Evolutionary conservation across 2,329 filamentous ascomycete genomes (phyloP).

Genomic region (Passalora sequoiae): DNA sequence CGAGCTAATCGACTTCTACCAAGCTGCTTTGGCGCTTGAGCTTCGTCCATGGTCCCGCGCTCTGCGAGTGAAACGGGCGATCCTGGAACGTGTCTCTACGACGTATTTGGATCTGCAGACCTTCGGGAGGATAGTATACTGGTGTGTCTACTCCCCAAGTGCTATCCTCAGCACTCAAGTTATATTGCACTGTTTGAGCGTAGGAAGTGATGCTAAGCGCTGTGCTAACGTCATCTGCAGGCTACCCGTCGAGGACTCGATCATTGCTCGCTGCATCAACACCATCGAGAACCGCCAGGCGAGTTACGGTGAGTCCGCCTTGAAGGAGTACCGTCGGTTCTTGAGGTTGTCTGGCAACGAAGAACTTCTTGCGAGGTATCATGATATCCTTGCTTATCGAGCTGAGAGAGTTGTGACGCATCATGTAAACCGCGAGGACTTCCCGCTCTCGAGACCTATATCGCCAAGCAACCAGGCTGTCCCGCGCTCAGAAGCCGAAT

Average conservation of each 20-base stretch:
- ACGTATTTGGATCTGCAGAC: constrained; percentile 3
- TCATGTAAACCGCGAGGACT: too few relatives aligned
- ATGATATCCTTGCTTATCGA: neutral
- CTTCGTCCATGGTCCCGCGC: constrained; percentile 14
- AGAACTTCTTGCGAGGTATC: neutral
- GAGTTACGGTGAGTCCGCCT: neutral
- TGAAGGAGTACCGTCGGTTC: constrained; percentile 4
- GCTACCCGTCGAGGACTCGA: constrained; percentile 12
- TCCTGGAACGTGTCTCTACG: constrained; percentile 11
- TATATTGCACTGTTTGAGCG: too few relatives aligned
- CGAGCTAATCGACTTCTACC: constrained; percentile 19
- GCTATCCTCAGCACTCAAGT: too few relatives aligned
- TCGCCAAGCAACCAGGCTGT: too few relatives aligned
- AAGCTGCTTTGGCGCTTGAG: constrained; percentile 14
- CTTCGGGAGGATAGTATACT: constrained; percentile 10
- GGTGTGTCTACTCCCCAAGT: too few relatives aligned
- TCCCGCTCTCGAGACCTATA: too few relatives aligned
- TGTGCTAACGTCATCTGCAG: too few relatives aligned
- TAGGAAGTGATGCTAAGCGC: too few relatives aligned
- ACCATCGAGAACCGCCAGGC: constrained; percentile 5
- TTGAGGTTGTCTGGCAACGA: constrained; percentile 1
- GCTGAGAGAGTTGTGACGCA: neutral
- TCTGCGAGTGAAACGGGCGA: constrained; percentile 6
- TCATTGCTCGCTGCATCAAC: constrained; percentile 20
- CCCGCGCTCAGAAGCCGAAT: too few relatives aligned